Conservation (phyloP, 768 basidiomycete genomes). For the Lactarius hengduanensis region DNA sequence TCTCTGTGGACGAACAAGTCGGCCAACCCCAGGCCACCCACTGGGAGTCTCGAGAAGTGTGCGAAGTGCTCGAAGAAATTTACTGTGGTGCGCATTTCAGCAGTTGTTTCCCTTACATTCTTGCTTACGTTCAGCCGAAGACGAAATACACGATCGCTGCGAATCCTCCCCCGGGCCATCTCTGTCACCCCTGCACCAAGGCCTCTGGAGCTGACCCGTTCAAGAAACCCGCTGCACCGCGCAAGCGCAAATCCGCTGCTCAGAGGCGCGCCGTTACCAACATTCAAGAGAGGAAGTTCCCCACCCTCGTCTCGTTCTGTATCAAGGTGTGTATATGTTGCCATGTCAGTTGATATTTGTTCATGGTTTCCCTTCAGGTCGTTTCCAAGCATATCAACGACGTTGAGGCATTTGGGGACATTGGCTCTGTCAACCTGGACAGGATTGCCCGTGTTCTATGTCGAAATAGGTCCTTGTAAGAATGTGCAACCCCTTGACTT, state of each 20-base stretch:
- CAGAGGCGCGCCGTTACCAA: constrained; percentile 68
- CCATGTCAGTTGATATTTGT: background rate
- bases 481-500: background rate
- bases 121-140: constrained; percentile 40
- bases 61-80: constrained; percentile 81
- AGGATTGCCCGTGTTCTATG: constrained; percentile 80
- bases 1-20: constrained; percentile 41
- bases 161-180: constrained; percentile 65
- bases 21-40: constrained; percentile 52
- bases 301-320: constrained; percentile 74
- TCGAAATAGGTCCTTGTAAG: constrained; percentile 79
- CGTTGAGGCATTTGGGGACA: constrained; percentile 85
- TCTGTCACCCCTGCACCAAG: constrained; percentile 85
- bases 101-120: background rate
- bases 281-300: constrained; percentile 69
- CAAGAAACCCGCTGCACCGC: constrained; percentile 66
- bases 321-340: constrained; percentile 55
- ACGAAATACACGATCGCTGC: constrained; percentile 84
- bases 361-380: constrained; percentile 47
- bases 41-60: constrained; percentile 80
- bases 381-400: constrained; percentile 86
- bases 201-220: constrained; percentile 78
- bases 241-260: constrained; percentile 59
- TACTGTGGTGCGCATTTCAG: constrained; percentile 65
- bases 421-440: constrained; percentile 81